A percentile compares a stretch with the other conserved stretches of the same genome.
phyloP scores from a whole-genome alignment of 2,329 filamentous ascomycete genomes.

The Pseudogymnoascus sp. region DNA sequence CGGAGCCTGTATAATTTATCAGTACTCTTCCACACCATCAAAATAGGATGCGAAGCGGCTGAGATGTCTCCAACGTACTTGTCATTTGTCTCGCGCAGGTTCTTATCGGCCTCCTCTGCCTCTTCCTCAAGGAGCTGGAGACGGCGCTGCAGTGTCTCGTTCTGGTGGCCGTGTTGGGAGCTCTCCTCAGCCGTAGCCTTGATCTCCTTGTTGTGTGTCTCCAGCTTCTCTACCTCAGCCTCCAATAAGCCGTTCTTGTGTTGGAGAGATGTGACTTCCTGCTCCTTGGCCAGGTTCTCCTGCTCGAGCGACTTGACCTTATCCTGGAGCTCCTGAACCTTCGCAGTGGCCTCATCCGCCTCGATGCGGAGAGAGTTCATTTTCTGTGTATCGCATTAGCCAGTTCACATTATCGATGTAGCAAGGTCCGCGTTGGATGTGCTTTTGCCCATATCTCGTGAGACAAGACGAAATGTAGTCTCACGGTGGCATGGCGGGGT shows the following conservation, averaged over 20 bases:
- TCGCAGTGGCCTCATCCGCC: constrained; percentile 74
- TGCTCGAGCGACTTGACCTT: constrained; percentile 89
- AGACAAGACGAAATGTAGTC: background rate
- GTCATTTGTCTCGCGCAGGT: constrained; percentile 92
- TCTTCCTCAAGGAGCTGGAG: constrained; percentile 96
- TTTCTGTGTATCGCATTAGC: constrained; percentile 51
- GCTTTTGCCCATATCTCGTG: background rate
- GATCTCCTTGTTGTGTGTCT: constrained; percentile 72
- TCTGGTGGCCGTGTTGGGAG: constrained; percentile 75
- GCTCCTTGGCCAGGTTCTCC: constrained; percentile 93
- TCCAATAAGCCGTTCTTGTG: constrained; percentile 95
- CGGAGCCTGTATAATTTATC: constrained; percentile 61
- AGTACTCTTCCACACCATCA: constrained; percentile 11
- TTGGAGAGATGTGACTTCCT: constrained; percentile 91
- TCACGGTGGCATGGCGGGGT: constrained; percentile 1
- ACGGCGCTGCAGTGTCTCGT: constrained; percentile 85
- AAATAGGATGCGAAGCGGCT: constrained; percentile 1
- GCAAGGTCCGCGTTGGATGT: background rate
- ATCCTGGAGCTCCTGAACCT: constrained; percentile 78
- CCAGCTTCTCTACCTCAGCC: constrained; percentile 85
- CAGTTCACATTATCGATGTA: background rate
- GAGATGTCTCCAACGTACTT: constrained; percentile 59
- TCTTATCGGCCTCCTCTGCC: constrained; percentile 93
- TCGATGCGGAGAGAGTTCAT: constrained; percentile 92
- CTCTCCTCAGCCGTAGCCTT: constrained; percentile 83